Percentiles rank a stretch among this genome's conserved stretches.
These are phyloP conservation scores for Kluyveromyces starmeri DNA, from an alignment of 805 yeast species.

Conservation along the genomic window DNA sequence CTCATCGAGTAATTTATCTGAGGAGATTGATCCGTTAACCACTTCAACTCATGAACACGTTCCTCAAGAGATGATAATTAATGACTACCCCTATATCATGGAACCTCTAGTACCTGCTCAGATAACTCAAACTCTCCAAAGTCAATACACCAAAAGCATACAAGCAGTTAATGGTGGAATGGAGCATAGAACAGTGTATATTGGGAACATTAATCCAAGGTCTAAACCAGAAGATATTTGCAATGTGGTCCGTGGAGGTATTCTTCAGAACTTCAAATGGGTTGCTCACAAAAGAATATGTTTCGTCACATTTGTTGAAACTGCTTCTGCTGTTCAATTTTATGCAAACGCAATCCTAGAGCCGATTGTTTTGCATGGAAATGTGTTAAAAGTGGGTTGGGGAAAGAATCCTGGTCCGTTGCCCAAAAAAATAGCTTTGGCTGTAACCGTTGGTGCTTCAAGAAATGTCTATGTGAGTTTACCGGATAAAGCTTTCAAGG, in stretches of 20 bases:
- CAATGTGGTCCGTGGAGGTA: constrained; percentile 71
- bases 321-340: constrained; percentile 57
- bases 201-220: constrained; percentile 56
- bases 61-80: constrained; percentile 17
- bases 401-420: constrained; percentile 59
- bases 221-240: constrained; percentile 67
- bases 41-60: constrained; percentile 6
- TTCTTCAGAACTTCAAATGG: constrained; percentile 48
- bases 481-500: constrained; percentile 34
- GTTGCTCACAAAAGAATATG: constrained; percentile 49
- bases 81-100: constrained; percentile 9
- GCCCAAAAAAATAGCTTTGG: constrained; percentile 44
- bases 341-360: constrained; percentile 51
- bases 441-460: constrained; percentile 66
- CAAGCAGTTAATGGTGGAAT: constrained; percentile 24
- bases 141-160: constrained; percentile 21
- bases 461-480: constrained; percentile 70
- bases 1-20: constrained; percentile 2
- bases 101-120: constrained; percentile 3
- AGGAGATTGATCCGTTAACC: constrained; percentile 2
- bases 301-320: constrained; percentile 60
- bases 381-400: constrained; percentile 62
- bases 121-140: constrained; percentile 23
- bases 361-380: constrained; percentile 53
- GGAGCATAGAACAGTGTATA: constrained; percentile 60